Evolutionary conservation across 2,329 filamentous ascomycete genomes (phyloP).

Genomic region (Pseudocercospora crystallina): DNA sequence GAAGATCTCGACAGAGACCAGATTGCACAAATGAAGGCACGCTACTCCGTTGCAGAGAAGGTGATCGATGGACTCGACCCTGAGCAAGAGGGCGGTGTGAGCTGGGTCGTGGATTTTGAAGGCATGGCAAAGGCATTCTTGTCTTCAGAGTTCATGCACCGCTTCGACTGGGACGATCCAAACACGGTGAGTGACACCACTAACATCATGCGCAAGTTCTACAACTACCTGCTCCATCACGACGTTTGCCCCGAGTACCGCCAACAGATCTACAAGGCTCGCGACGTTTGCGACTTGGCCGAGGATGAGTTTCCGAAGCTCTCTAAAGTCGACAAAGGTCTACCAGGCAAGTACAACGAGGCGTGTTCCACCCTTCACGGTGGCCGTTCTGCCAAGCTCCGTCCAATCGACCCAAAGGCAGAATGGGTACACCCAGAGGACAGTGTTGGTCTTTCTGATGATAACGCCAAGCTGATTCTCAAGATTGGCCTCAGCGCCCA

Average conservation of each 20-base stretch:
- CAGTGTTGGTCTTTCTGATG: constrained; percentile 40
- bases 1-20: constrained; percentile 51
- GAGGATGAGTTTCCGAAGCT: constrained; percentile 65
- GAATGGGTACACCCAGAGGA: constrained; percentile 31
- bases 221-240: constrained; percentile 82
- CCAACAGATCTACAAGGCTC: constrained; percentile 65
- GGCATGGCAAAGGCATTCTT: constrained; percentile 76
- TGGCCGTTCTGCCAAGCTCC: constrained; percentile 44
- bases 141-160: constrained; percentile 29
- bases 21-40: constrained; percentile 56
- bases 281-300: constrained; percentile 65
- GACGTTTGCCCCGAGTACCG: constrained; percentile 81
- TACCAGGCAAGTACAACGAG: constrained; percentile 81
- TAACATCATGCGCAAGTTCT: constrained; percentile 76
- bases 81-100: constrained; percentile 39
- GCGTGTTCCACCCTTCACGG: constrained; percentile 69
- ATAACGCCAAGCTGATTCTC: constrained; percentile 52
- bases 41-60: constrained; percentile 48
- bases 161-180: constrained; percentile 56
- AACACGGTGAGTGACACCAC: constrained; percentile 59
- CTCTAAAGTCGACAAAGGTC: constrained; percentile 48
- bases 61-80: constrained; percentile 47
- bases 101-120: constrained; percentile 79
- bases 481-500: constrained; percentile 51
- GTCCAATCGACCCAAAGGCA: constrained; percentile 10